Evolutionary conservation across 176 grass and related monocot genomes (phyloP).

Genomic region (Musa beccarii): DNA sequence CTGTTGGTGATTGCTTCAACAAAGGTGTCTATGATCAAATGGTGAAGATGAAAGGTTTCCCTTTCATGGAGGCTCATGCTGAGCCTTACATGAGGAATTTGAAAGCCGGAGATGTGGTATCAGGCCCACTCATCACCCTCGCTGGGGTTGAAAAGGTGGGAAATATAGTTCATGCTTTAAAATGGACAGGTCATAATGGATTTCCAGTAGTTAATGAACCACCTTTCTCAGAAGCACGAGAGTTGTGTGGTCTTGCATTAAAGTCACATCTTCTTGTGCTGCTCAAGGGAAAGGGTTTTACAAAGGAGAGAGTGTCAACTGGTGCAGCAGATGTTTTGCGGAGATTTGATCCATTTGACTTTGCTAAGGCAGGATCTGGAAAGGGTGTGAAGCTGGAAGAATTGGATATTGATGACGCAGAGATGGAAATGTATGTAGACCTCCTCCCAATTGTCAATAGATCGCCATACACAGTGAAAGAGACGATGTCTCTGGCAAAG

Average conservation of each 20-base stretch:
- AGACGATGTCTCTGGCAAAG: conserved; percentile 66
- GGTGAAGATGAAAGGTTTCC: conserved; percentile 57
- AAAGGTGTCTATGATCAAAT: conserved; percentile 65
- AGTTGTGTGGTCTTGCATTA: conserved; percentile 54
- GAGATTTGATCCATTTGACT: conserved; percentile 44
- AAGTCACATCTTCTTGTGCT: conserved; percentile 54
- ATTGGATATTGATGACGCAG: conserved; percentile 33
- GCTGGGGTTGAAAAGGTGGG: conserved; percentile 42
- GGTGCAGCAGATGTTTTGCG: conserved; percentile 34
- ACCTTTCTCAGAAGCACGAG: conserved; percentile 36
- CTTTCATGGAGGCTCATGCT: conserved; percentile 42
- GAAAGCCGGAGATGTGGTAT: conserved; percentile 35
- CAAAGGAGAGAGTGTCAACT: conserved; percentile 25
- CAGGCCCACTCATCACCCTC: conserved; percentile 40
- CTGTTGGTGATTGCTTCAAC: conserved; percentile 66
- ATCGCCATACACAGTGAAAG: conserved; percentile 52
- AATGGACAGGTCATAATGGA: conserved; percentile 44
- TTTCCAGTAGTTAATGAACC: conserved; percentile 49
- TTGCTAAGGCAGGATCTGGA: conserved; percentile 55
- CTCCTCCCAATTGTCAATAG: conserved; percentile 55
- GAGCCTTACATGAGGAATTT: conserved; percentile 54
- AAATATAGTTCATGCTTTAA: conserved; percentile 29
- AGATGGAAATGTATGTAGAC: conserved; percentile 66
- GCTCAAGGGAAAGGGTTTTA: conserved; percentile 42
- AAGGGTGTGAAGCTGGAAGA: conserved; percentile 44